Base-by-base conservation (phyloP, 2,329 filamentous ascomycete species). In the Colletotrichum echinochloae region DNA sequence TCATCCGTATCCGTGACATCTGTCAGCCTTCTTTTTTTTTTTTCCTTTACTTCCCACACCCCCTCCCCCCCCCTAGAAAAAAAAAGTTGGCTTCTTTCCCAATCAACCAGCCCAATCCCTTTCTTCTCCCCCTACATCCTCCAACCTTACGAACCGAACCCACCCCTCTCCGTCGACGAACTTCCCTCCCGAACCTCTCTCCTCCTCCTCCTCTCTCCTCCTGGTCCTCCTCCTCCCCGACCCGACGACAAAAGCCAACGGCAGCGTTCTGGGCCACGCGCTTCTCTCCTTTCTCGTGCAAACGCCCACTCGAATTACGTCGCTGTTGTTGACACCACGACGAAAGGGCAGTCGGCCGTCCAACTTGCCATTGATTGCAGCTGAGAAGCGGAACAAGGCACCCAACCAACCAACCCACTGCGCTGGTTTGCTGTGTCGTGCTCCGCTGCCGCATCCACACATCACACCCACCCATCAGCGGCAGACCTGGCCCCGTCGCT, bases 1-100 rank as follows among this genome's bases (percentile, higher is more conserved):
- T 48, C 41, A 35, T 48, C 57, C 28, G 57, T 60, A 61, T 66
- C 48, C 37, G 67, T 67, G 63, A 70, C 67, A 70, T 70, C 67
- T 70, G 67, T 70, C 67, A 70, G 67, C 67, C 52, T 70, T 70
- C 52, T 70, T 70, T 59, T 65, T 49, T 41, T 51, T 56, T 44
- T 16, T 30, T 37, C 56, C 66, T n/a, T n/a, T n/a, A n/a, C n/a
- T n/a, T n/a, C 41, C 57, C 63, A 61, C 63, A 46, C 63, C 49
- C 63, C 66, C 67, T 16, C 16, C 16, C 1, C 66, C 66, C 35
- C 35, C 9, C 35, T 35, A 35, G 11, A n/a, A 44, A 44, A 8
- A 35, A 70, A 66, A 67, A 70, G 64, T 61, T 70, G 63, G 51
- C 44, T 62, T 57, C 28, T n/a, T 62, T 55, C 33, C 48, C 41